Evolutionary conservation across 257 asterid genomes (phyloP).

Genomic region (Nicotiana noctiflora): DNA sequence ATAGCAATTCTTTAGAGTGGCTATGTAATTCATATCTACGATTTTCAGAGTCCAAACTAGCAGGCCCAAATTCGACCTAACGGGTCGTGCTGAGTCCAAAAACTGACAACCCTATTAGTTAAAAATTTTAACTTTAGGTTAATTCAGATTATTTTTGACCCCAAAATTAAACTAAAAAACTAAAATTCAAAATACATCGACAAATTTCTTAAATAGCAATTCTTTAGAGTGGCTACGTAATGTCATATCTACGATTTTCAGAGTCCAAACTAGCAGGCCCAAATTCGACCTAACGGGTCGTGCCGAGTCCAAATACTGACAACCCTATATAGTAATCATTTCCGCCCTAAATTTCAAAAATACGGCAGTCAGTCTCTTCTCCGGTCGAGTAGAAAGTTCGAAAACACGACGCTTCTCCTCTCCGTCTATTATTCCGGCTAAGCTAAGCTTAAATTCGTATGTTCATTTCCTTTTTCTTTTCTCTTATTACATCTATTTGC

Average conservation of each 20-base stretch:
- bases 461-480: background rate
- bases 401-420: background rate
- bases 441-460: background rate
- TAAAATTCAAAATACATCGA: too few species aligned
- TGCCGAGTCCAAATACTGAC: background rate
- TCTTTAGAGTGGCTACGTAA: too few species aligned
- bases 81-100: background rate
- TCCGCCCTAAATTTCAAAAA: constrained; percentile 7
- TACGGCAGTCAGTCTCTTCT: background rate
- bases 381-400: background rate
- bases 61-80: background rate
- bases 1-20: too few species aligned
- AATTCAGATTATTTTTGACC: too few species aligned
- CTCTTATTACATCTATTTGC: background rate
- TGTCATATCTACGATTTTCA: too few species aligned
- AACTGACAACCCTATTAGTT: too few species aligned
- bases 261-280: background rate
- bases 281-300: background rate
- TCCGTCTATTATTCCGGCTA: background rate
- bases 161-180: too few species aligned
- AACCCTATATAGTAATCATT: background rate
- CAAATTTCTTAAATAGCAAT: too few species aligned
- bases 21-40: too few species aligned
- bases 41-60: background rate
- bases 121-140: too few species aligned